Conservation (phyloP, 116 monocot genomes). For the Phalaenopsis hybrid region DNA sequence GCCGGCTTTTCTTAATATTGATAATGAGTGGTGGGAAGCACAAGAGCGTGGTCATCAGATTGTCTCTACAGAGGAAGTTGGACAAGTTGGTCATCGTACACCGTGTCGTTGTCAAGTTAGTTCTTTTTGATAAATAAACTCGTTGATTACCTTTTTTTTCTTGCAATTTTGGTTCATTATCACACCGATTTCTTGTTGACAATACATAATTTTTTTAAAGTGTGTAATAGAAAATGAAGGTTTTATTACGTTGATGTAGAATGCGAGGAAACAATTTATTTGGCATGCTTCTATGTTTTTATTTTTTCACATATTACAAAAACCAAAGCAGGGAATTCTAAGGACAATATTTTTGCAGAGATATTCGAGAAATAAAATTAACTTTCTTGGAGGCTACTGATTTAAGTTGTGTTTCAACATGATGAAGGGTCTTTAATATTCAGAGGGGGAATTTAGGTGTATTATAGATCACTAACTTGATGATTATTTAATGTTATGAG, state of each 20-base stretch:
- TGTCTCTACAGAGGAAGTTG: slow-evolving; percentile 51
- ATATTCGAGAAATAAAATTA: not conserved
- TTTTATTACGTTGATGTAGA: not conserved
- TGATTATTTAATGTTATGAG: not conserved
- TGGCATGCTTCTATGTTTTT: not conserved
- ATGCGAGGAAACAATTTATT: not conserved
- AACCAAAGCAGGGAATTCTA: not conserved
- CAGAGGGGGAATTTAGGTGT: not conserved
- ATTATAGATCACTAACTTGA: not conserved
- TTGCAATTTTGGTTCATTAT: not conserved
- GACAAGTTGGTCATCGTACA: slow-evolving; percentile 89
- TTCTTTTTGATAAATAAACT: not conserved
- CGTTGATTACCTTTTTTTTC: not conserved
- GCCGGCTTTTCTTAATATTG: too few relatives aligned
- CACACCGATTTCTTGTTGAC: not conserved
- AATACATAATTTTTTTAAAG: not conserved
- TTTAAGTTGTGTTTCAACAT: not conserved
- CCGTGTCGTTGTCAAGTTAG: slow-evolving; percentile 84
- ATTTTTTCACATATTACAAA: not conserved
- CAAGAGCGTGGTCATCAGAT: slow-evolving; percentile 67
- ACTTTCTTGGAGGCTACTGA: not conserved
- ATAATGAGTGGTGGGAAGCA: too few relatives aligned
- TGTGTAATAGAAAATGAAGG: not conserved
- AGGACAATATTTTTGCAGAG: not conserved
- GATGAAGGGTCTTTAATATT: not conserved